These are phyloP conservation scores for Naganishia sp. DNA, from an alignment of 1,284 basidiomycete species.

Conservation along the genomic window DNA sequence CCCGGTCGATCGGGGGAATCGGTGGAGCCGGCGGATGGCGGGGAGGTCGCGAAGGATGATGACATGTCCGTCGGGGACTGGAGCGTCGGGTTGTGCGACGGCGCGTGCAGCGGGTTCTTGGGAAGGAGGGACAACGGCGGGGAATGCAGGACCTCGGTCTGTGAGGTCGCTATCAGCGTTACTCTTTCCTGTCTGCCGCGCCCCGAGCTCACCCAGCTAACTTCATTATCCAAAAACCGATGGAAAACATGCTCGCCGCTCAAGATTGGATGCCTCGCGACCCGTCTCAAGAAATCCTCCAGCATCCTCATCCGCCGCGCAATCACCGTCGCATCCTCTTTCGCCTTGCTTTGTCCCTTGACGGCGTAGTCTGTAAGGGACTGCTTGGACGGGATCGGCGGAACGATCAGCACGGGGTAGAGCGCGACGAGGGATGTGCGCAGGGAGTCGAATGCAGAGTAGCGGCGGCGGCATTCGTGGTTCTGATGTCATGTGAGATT, in stretches of 20 bases:
- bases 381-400: conserved; percentile 97
- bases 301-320: conserved; percentile 89
- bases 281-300: conserved; percentile 88
- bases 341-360: conserved; percentile 88
- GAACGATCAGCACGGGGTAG: conserved; percentile 95
- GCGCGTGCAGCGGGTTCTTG: conserved; percentile 93
- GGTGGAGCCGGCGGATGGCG: neutral
- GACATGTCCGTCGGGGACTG: conserved; percentile 41
- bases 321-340: conserved; percentile 92
- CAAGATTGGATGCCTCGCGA: conserved; percentile 86
- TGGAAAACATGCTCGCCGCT: conserved; percentile 94
- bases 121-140: conserved; percentile 86
- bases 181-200: neutral
- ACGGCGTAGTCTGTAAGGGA: conserved; percentile 94
- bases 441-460: conserved; percentile 96
- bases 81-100: conserved; percentile 85
- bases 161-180: conserved; percentile 24
- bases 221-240: conserved; percentile 90
- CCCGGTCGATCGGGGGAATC: conserved; percentile 28
- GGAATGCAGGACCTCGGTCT: conserved; percentile 88
- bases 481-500: conserved; percentile 58
- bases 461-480: conserved; percentile 82
- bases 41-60: conserved; percentile 34
- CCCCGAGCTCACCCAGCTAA: conserved; percentile 87
- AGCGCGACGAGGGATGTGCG: conserved; percentile 79